Evolutionary conservation across 176 grass and related monocot species (phyloP), one percentile per base, ranked within the genome.

Genomic region (Aegilops sharonensis): DNA sequence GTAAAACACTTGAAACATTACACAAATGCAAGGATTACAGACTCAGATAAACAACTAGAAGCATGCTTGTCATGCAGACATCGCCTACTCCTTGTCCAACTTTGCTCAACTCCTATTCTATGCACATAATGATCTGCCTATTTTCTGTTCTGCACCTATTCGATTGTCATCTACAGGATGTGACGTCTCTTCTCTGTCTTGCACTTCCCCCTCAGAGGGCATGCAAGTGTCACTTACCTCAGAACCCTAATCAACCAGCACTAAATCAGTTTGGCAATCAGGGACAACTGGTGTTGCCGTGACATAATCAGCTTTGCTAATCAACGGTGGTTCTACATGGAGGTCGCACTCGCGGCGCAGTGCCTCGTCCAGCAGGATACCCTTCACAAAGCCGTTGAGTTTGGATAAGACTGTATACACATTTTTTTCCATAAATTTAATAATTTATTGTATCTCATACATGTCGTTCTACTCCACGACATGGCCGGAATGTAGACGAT

Each of bases 31-130:
- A 79, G 6, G 40, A 5, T 57, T 75, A 76, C 42, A 69, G 72
- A 86, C 68, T 36, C 63, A 47, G 13, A 29, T 68, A 45, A 82
- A 78, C 42, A 83, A 63, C 79, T 75, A 68, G 30, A 79, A 70
- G 42, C 61, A 66, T 47, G 15, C 9, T 66, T 66, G 61, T 80
- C 24, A 47, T 23, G 25, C 6, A 42, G 17, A 47, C 71, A 79
- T 42, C 34, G 15, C 61, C 72, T 47, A 80, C 23, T 64, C 59
- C 35, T 60, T 23, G 35, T 29, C 21, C 59, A 79, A 42, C 2
- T 64, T 79, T 64, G 34, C 78, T 64, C 42, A 39, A 64, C 59
- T 80, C 59, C 18, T 45, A 52, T 52, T 52, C 48, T 52, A 5
- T 52, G 8, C 63, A 36, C 14, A 64, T 57, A 50, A 72, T 79